Evolutionary conservation across 2,329 filamentous ascomycete species (phyloP), one percentile per base, ranked within the genome.

Genomic region (Aureobasidium vineae): DNA sequence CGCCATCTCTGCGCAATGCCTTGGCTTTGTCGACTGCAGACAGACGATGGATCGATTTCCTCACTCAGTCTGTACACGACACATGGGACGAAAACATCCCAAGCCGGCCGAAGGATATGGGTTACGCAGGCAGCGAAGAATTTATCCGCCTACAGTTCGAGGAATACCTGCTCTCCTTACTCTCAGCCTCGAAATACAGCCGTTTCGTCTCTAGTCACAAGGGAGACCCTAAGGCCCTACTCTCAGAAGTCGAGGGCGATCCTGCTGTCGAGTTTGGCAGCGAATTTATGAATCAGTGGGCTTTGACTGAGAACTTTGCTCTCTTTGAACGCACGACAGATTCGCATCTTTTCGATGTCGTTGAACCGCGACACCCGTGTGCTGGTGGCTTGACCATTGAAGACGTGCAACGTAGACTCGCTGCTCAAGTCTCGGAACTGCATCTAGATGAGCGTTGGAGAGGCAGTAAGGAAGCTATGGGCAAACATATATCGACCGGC

Each of bases 121-220:
- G 93, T 36, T 99, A 97, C 74, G 88, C 92, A 43, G 95, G 95
- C 36, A 97, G 92, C 69, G 95, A 99, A 79, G 95, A 98, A 75
- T 97, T 97, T 74, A 99, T 99, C 72, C 87, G 95, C 36, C 86
- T 97, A 47, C 94, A 98, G 73, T 99, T 99, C 69, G 95, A 99
- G 78, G 93, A 97, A 73, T 99, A 99, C 75, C 85, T 99, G 6
- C 84, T 98, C 28, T 91, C 92, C 0, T 84, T 99, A 69, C 86
- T 98, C 50, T 91, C 93, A 0, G 88, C 91, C 0, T 90, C 93
- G 71, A 97, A 97, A 76, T 98, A 96, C 75, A 92, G 92, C 77
- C 72, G 78, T 43, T 82, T 80, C 70, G 74, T 78, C 63, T 76
- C 75, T 60, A 77, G 73, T 69, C 75, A 82, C 71, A 77, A 79